These are phyloP conservation scores for Corymbia maculata DNA, from an alignment of 345 rosid genomes.

Conservation along the genomic window DNA sequence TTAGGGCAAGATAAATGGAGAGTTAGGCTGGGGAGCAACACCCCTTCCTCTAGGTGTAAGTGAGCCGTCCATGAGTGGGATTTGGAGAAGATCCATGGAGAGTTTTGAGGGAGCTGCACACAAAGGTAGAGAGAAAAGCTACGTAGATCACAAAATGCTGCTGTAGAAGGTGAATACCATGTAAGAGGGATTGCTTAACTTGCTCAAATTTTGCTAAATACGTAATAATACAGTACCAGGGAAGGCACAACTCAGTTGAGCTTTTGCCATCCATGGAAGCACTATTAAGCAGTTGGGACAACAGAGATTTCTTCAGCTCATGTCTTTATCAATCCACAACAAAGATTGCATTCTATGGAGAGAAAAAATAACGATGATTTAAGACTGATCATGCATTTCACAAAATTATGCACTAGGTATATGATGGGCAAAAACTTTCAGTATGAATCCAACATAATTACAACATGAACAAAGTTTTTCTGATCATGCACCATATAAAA, in stretches of 20 bases:
- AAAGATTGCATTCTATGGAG: neutral
- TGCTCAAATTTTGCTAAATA: slow-evolving; percentile 26
- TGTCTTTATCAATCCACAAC: neutral
- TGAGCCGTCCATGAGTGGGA: too few relatives aligned
- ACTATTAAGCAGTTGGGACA: neutral
- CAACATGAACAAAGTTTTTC: neutral
- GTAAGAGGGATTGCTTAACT: slow-evolving; percentile 23
- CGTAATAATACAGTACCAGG: slow-evolving; percentile 53
- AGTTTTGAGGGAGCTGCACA: too few relatives aligned
- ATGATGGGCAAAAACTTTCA: neutral
- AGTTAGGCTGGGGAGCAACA: too few relatives aligned
- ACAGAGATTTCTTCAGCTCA: neutral
- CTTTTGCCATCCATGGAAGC: neutral
- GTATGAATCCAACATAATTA: neutral
- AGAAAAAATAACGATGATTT: neutral
- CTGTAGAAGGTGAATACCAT: slow-evolving; percentile 15
- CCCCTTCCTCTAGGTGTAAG: too few relatives aligned
- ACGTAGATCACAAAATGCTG: too few relatives aligned
- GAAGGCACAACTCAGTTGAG: slow-evolving; percentile 5
- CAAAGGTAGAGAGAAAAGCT: too few relatives aligned
- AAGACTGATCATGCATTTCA: neutral
- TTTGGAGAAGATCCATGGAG: too few relatives aligned
- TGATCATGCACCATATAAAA: neutral
- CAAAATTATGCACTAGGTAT: neutral
- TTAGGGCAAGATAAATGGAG: too few relatives aligned